phyloP scores from a whole-genome alignment of 2,329 filamentous ascomycete genomes.

The Fusarium succisae region DNA sequence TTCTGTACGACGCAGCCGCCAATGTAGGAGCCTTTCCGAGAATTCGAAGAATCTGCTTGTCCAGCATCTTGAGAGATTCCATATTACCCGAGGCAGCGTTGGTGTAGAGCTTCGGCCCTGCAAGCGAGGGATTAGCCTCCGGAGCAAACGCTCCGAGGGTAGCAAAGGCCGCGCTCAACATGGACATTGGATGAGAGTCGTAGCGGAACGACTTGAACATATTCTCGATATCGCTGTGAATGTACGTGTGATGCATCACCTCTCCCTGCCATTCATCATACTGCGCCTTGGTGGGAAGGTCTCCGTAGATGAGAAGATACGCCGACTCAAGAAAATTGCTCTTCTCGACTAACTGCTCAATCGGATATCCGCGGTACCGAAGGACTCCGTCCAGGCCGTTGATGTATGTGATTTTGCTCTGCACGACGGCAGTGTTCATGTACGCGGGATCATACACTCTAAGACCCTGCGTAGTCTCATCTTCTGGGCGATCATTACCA shows the following conservation, averaged over 20 bases:
- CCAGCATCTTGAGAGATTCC: conserved; percentile 54
- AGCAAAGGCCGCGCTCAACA: conserved; percentile 60
- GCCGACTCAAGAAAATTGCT: conserved; percentile 61
- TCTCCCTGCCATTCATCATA: conserved; percentile 55
- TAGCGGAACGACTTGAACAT: conserved; percentile 62
- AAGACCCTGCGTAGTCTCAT: conserved; percentile 60
- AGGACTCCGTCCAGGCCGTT: conserved; percentile 62
- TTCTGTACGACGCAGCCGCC: conserved; percentile 61
- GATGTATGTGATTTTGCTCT: conserved; percentile 62
- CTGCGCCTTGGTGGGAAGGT: conserved; percentile 56
- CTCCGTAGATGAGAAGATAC: conserved; percentile 62
- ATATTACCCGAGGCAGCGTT: conserved; percentile 54
- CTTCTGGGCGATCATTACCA: conserved; percentile 51
- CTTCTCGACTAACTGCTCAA: conserved; percentile 60
- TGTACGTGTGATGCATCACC: conserved; percentile 61
- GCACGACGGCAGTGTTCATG: conserved; percentile 62
- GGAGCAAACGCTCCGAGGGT: conserved; percentile 60
- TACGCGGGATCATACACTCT: conserved; percentile 61
- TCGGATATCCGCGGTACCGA: conserved; percentile 62
- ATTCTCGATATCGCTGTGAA: conserved; percentile 59
- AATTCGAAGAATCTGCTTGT: conserved; percentile 63
- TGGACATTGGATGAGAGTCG: conserved; percentile 63
- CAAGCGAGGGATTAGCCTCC: conserved; percentile 60
- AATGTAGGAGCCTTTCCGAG: conserved; percentile 62
- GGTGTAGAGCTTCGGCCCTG: conserved; percentile 61